Evolutionary conservation across 176 grass and related monocot genomes (phyloP).

Genomic region (Dendrocalamus sinicus): DNA sequence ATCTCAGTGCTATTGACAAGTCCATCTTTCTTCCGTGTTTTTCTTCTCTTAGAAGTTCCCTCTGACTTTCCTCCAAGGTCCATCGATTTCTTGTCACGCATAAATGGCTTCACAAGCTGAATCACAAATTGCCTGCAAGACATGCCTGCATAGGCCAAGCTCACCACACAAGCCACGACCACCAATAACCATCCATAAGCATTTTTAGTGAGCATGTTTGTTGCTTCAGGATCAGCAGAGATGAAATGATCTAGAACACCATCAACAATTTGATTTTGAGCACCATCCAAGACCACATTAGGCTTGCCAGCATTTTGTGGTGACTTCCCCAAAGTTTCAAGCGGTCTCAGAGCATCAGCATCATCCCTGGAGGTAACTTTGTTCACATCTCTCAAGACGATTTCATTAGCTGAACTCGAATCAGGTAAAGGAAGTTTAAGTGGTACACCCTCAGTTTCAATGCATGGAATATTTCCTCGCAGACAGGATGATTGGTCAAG

Average conservation of each 20-base stretch:
- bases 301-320: constrained; percentile 30
- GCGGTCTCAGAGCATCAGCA: constrained; percentile 26
- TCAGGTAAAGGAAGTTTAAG: constrained; percentile 56
- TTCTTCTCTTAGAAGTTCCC: constrained; percentile 73
- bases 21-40: constrained; percentile 64
- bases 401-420: constrained; percentile 41
- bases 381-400: constrained; percentile 45
- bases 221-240: constrained; percentile 30
- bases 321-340: constrained; percentile 20
- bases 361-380: constrained; percentile 29
- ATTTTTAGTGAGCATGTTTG: constrained; percentile 36
- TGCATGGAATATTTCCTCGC: constrained; percentile 58
- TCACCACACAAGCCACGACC: constrained; percentile 47
- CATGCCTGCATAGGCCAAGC: constrained; percentile 39
- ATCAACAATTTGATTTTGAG: constrained; percentile 41
- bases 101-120: constrained; percentile 47
- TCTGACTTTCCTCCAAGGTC: constrained; percentile 54
- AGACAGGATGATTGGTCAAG: constrained; percentile 56
- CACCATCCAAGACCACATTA: constrained; percentile 28
- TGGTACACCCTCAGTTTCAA: constrained; percentile 48
- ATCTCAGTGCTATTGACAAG: constrained; percentile 34
- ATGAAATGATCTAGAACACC: constrained; percentile 32
- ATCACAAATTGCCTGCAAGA: constrained; percentile 40
- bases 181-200: constrained; percentile 43
- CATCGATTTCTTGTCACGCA: constrained; percentile 43